These are phyloP conservation scores for Taphrina communis DNA, from an alignment of 1,139 yeast genomes.

Conservation along the genomic window DNA sequence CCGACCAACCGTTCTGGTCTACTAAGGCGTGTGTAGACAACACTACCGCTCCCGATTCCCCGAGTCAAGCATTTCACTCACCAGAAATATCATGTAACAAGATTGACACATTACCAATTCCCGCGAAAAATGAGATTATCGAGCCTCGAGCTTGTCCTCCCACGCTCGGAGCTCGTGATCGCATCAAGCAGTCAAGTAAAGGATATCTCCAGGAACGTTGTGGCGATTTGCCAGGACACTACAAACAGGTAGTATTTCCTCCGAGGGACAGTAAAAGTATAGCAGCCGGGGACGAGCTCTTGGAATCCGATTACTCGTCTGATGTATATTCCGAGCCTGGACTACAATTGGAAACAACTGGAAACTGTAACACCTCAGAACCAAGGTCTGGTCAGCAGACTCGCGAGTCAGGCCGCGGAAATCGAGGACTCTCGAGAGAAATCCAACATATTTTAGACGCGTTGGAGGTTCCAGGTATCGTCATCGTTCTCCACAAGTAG, in stretches of 20 bases:
- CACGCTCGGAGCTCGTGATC: not conserved
- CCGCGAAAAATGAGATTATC: too few species aligned
- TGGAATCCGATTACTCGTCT: not conserved
- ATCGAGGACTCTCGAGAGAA: too few species aligned
- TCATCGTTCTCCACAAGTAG: not conserved
- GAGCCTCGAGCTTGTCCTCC: not conserved
- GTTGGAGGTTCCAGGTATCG: not conserved
- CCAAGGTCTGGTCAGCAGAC: too few species aligned
- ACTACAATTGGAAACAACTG: not conserved
- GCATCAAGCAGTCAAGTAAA: constrained; percentile 11
- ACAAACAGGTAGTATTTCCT: constrained; percentile 8
- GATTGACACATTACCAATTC: too few species aligned
- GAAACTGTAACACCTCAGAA: too few species aligned
- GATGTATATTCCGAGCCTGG: constrained; percentile 6
- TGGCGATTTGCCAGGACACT: constrained; percentile 4
- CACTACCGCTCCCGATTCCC: too few species aligned
- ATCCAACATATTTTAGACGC: not conserved
- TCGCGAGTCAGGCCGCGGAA: not conserved
- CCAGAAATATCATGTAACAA: too few species aligned
- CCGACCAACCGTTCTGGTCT: constrained; percentile 3
- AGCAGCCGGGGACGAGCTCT: not conserved
- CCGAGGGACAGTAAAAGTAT: not conserved
- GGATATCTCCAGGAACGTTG: constrained; percentile 17
- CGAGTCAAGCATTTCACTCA: too few species aligned
- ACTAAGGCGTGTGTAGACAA: too few species aligned